A percentile compares a stretch with the other conserved stretches of the same genome.
These are phyloP conservation scores for Aspergillus conjunctus DNA, from an alignment of 495 filamentous ascomycete genomes.

Conservation along the genomic window DNA sequence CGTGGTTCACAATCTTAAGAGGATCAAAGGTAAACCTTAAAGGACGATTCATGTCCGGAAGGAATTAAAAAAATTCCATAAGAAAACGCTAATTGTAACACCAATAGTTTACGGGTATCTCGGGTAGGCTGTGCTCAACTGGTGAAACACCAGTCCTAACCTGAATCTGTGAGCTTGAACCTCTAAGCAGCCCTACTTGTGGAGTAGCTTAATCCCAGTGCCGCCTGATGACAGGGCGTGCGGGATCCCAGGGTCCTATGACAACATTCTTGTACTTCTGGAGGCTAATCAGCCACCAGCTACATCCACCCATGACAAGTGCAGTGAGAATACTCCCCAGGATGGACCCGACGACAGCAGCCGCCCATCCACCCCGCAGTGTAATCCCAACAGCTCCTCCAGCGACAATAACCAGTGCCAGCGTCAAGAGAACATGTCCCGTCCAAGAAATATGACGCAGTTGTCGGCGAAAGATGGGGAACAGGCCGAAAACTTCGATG, in stretches of 20 bases:
- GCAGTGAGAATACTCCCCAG: constrained; percentile 69
- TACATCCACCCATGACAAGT: constrained; percentile 87
- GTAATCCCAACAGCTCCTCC: constrained; percentile 76
- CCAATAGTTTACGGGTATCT: constrained; percentile 3
- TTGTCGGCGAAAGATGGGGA: constrained; percentile 90
- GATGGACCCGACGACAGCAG: constrained; percentile 69
- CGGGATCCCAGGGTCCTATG: constrained; percentile 96
- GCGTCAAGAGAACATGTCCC: constrained; percentile 77
- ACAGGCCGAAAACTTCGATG: constrained; percentile 96
- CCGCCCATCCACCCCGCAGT: constrained; percentile 72
- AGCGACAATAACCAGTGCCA: constrained; percentile 76
- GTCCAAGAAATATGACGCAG: constrained; percentile 81
- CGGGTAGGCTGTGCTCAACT: neutral
- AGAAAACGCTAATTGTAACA: constrained; percentile 4
- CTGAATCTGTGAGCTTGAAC: too few relatives aligned
- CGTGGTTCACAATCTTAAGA: too few relatives aligned
- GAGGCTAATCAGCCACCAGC: constrained; percentile 96
- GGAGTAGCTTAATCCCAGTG: constrained; percentile 53
- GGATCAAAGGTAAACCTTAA: too few relatives aligned
- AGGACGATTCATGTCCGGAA: neutral
- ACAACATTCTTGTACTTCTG: constrained; percentile 99
- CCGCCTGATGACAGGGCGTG: constrained; percentile 73
- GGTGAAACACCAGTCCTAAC: neutral
- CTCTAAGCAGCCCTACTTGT: neutral
- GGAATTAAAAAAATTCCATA: neutral